phyloP scores from a whole-genome alignment of 495 filamentous ascomycete species.

The Penicillium diatomitis region DNA sequence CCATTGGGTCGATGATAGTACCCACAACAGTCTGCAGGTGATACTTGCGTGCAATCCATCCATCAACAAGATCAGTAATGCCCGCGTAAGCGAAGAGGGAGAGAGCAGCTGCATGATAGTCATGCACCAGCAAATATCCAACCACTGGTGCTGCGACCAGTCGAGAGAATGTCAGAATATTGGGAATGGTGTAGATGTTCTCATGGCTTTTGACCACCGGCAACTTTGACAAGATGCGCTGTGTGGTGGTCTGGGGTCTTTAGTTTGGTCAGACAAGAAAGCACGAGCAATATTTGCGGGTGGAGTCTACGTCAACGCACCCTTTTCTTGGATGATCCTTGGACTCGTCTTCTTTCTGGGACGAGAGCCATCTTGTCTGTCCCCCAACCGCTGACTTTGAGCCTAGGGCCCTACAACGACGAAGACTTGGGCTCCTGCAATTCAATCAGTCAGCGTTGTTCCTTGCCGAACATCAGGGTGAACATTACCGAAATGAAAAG shows the following conservation, averaged over 20 bases:
- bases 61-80: constrained; percentile 83
- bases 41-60: constrained; percentile 81
- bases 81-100: constrained; percentile 85
- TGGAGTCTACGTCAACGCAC: constrained; percentile 7
- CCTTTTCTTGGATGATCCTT: constrained; percentile 5
- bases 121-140: constrained; percentile 80
- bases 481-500: constrained; percentile 7
- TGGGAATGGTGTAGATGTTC: constrained; percentile 94
- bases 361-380: constrained; percentile 19
- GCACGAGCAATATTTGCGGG: background rate
- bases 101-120: constrained; percentile 68
- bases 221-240: constrained; percentile 40
- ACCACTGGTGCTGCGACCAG: constrained; percentile 76
- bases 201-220: constrained; percentile 51
- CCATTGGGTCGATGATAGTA: constrained; percentile 94
- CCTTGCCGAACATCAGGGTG: background rate
- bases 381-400: constrained; percentile 2
- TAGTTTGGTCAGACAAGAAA: background rate
- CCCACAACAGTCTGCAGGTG: constrained; percentile 89
- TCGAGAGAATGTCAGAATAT: constrained; percentile 81
- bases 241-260: constrained; percentile 8
- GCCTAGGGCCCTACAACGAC: background rate
- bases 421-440: background rate
- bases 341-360: constrained; percentile 15
- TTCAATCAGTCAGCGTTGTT: background rate